These are phyloP conservation scores for Ganoderma meredithae DNA, from an alignment of 1,284 basidiomycete species.

Conservation along the genomic window DNA sequence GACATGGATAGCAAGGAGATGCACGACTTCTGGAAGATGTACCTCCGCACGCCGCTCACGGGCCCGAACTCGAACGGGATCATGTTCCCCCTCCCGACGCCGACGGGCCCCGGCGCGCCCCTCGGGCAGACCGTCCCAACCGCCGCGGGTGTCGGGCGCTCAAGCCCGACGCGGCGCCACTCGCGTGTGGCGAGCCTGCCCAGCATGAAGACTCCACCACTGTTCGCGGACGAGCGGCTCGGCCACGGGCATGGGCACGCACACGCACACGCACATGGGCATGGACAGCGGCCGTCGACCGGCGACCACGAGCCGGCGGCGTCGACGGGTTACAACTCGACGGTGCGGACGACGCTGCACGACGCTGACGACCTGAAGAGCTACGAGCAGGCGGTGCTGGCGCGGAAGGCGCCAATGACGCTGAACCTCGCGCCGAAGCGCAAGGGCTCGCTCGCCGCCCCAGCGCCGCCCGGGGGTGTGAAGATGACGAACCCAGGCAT, in stretches of 20 bases:
- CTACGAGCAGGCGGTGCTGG: slow-evolving; percentile 79
- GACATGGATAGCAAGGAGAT: slow-evolving; percentile 61
- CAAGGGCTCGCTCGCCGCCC: slow-evolving; percentile 38
- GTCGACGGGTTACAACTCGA: slow-evolving; percentile 27
- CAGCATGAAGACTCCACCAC: slow-evolving; percentile 65
- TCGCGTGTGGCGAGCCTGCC: slow-evolving; percentile 70
- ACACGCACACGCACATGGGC: slow-evolving; percentile 1
- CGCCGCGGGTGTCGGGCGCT: no score
- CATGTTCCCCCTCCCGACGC: slow-evolving; percentile 37
- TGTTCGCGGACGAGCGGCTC: slow-evolving; percentile 31
- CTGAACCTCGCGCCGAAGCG: slow-evolving; percentile 52
- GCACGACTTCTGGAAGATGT: slow-evolving; percentile 78
- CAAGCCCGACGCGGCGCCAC: slow-evolving; percentile 48
- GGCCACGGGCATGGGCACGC: slow-evolving; percentile 7
- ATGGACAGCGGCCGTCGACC: slow-evolving; percentile 14
- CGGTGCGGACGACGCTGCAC: slow-evolving; percentile 48
- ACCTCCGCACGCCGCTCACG: slow-evolving; percentile 73
- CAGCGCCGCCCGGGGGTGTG: slow-evolving; percentile 4
- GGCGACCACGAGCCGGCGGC: slow-evolving; percentile 14
- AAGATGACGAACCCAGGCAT: not conserved
- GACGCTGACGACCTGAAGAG: slow-evolving; percentile 66
- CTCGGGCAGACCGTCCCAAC: slow-evolving; percentile 29
- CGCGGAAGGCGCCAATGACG: slow-evolving; percentile 65
- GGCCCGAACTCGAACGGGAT: slow-evolving; percentile 43
- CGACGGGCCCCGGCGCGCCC: slow-evolving; percentile 40